phyloP scores from a whole-genome alignment of 352 stramenopile genomes.

The Pythium angustatum region DNA sequence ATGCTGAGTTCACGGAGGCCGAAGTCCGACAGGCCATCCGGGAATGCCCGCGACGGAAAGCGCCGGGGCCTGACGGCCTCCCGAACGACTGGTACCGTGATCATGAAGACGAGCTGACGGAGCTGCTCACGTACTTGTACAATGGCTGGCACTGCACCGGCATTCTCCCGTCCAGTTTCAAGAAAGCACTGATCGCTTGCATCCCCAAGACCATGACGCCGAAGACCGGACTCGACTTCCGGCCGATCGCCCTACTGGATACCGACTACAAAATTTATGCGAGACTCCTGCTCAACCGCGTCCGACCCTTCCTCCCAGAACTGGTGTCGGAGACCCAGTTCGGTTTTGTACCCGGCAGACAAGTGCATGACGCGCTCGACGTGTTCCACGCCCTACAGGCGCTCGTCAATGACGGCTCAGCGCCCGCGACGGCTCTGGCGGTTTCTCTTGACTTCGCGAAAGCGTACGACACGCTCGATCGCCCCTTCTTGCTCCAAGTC shows the following conservation, averaged over 20 bases:
- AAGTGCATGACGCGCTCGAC: conserved; percentile 9
- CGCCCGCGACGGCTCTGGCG: background rate
- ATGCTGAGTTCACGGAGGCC: conserved; percentile 11
- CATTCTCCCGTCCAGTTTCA: conserved; percentile 1
- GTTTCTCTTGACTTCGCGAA: conserved; percentile 3
- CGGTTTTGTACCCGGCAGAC: background rate
- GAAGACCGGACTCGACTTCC: no score
- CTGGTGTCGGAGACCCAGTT: background rate
- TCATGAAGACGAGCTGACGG: background rate
- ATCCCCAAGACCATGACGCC: no score
- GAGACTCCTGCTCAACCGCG: background rate
- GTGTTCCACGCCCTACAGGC: background rate
- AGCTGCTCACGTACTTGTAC: conserved; percentile 3
- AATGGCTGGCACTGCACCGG: background rate
- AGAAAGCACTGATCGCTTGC: no score
- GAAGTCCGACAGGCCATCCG: conserved; percentile 2
- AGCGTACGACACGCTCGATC: conserved; percentile 5
- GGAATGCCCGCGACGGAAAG: conserved; percentile 4
- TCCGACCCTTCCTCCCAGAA: background rate
- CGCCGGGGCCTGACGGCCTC: conserved; percentile 5
- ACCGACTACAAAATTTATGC: no score
- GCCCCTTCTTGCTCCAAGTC: background rate
- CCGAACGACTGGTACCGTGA: conserved; percentile 25
- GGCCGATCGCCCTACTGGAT: background rate
- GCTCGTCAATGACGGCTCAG: background rate